Evolutionary conservation across 192 early-diverging fungal species (phyloP), one percentile per base, ranked within the genome.

Genomic region (Coemansia sp.): DNA sequence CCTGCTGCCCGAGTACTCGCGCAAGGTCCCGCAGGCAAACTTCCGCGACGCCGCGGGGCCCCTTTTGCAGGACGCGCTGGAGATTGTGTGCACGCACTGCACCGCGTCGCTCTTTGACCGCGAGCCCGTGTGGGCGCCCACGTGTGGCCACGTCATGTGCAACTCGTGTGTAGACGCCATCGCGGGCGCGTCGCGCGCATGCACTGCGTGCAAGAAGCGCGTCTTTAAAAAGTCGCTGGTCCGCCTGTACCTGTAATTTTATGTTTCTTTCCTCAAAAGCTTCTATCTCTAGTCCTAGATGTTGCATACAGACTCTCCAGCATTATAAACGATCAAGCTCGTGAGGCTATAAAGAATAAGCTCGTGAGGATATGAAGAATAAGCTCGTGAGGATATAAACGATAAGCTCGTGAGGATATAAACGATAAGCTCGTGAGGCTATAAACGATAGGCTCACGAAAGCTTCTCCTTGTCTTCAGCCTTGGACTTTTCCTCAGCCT

Each of bases 91-190:
- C 27, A 48, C 60, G 9, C 56, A 60, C 21, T 80, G 77, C 54
- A 28, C 47, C 0, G 40, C 32, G 5, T 38, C 67, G 32, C 52
- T 80, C 32, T 67, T 44, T 21, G 77, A 69, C 33, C 60, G 61
- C 30, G 63, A 69, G 28, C 62, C 71, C 12, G 48, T 64, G 45
- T 80, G 77, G 77, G 77, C 77, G 1, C 60, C 77, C 10, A 10
- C 60, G 23, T 80, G 77, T 24, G 77, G 77, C 46, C 77, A 80
- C 38, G 47, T 73, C 24, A 25, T 80, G 18, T 80, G 77, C 63
- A 73, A 59, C 38, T 11, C 44, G 21, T 80, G 77, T 45, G 62
- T 69, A 49, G 71, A 56, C 4, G 56, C 21, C 40, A 51, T 74
- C 24, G 25, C 62, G 5, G 35, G 52, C 30, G 60, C 63, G 2